A percentile compares a stretch with the other conserved stretches of the same genome.
Evolutionary conservation across 208 protist species (phyloP).

Genomic region (Leishmania amazonensis): DNA sequence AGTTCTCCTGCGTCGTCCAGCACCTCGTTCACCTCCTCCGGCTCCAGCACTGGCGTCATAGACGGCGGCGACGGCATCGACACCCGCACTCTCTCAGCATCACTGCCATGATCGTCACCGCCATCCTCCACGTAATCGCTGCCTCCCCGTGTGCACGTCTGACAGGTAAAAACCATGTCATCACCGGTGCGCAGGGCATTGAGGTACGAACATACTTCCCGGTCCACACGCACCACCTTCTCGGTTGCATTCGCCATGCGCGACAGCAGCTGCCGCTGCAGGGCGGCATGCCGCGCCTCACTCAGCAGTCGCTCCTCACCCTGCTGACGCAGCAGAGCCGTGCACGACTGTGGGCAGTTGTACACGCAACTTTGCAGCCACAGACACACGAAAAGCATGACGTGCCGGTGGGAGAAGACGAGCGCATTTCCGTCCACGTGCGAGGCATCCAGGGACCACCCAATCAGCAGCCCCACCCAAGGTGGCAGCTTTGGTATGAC

Average conservation of each 20-base stretch:
- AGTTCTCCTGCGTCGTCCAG: neutral
- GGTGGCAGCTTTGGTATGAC: constrained; percentile 17
- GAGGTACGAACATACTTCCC: constrained; percentile 27
- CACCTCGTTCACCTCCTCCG: neutral
- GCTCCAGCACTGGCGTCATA: neutral
- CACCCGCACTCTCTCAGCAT: neutral
- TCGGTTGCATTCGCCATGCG: constrained; percentile 14
- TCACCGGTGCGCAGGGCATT: constrained; percentile 23
- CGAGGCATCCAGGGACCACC: constrained; percentile 7
- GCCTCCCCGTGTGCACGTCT: neutral
- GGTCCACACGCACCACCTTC: constrained; percentile 20
- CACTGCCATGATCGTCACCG: neutral
- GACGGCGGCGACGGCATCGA: neutral
- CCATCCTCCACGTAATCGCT: neutral
- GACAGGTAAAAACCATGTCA: neutral
- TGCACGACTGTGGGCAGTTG: constrained; percentile 30
- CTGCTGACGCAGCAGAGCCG: constrained; percentile 31
- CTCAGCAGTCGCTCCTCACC: constrained; percentile 20
- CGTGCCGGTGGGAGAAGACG: constrained; percentile 16
- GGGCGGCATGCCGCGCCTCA: constrained; percentile 18
- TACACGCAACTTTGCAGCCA: constrained; percentile 38
- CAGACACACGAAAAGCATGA: constrained; percentile 25
- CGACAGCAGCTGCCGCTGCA: constrained; percentile 24
- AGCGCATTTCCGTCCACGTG: constrained; percentile 15
- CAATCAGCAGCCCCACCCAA: constrained; percentile 32